phyloP scores from a whole-genome alignment of 140 eudicot genomes.

The Erigeron philadelphicus region DNA sequence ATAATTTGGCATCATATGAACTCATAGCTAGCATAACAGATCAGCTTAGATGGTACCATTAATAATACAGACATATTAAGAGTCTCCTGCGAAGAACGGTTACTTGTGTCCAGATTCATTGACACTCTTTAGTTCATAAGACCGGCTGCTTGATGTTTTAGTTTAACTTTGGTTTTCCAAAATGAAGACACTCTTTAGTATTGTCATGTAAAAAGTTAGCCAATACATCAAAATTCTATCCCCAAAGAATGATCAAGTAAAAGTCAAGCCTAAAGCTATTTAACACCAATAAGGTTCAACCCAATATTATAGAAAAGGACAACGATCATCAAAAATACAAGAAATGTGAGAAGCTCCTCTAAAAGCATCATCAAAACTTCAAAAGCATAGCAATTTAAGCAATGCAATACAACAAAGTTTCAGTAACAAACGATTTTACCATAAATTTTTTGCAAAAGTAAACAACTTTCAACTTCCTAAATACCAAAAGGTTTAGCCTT shows the following conservation, averaged over 20 bases:
- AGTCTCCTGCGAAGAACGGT: neutral
- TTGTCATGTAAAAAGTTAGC: neutral
- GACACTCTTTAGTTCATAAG: constrained; percentile 11
- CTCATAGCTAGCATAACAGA: constrained; percentile 7
- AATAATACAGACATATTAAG: constrained; percentile 7
- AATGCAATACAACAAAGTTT: constrained; percentile 1
- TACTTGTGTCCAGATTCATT: neutral
- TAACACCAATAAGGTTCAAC: constrained; percentile 13
- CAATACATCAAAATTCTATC: neutral
- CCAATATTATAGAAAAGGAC: constrained; percentile 2
- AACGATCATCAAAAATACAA: neutral
- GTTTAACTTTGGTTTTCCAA: neutral
- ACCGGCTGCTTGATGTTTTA: neutral
- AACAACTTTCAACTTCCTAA: neutral
- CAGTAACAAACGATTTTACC: neutral
- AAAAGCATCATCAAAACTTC: neutral
- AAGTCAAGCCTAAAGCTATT: constrained; percentile 14
- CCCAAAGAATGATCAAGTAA: neutral
- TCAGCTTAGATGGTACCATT: neutral
- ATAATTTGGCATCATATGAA: neutral
- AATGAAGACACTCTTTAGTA: neutral
- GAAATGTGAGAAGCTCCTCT: neutral
- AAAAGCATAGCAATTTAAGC: neutral
- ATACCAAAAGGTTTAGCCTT: constrained; percentile 15
- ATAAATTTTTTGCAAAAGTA: constrained; percentile 3